Percentiles rank a stretch among this genome's conserved stretches.
Conservation (phyloP, 441 rosid species). For the Gossypium laxum region DNA sequence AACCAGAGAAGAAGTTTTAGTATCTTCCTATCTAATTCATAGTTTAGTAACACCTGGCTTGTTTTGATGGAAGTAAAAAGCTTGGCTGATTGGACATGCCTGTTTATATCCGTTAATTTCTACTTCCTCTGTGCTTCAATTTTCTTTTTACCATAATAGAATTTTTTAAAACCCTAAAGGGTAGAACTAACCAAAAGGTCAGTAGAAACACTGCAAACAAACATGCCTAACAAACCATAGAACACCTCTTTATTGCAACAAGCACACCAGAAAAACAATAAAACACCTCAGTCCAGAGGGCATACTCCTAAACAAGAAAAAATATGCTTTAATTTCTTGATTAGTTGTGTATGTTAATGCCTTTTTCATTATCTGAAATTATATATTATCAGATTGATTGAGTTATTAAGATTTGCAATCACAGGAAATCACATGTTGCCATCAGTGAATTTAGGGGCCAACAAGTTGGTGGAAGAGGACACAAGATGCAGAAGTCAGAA, state of each 20-base stretch:
- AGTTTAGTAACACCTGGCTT: background rate
- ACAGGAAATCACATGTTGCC: conserved; percentile 74
- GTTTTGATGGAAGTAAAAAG: conserved; percentile 8
- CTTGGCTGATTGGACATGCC: background rate
- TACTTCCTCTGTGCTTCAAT: background rate
- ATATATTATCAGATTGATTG: background rate
- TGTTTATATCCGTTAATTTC: background rate
- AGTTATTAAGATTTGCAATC: conserved; percentile 17
- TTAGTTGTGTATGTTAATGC: background rate
- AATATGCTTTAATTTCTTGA: no score
- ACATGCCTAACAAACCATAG: no score
- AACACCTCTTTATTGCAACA: no score
- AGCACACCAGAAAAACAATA: no score
- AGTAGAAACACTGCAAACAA: no score
- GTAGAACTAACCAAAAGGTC: no score
- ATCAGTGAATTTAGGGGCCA: conserved; percentile 55
- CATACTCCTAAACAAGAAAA: no score
- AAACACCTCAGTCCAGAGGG: no score
- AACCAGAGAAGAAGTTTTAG: background rate
- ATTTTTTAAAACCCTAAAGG: no score
- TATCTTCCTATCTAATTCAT: background rate
- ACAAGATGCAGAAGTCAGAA: conserved; percentile 26
- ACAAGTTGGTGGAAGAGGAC: conserved; percentile 25
- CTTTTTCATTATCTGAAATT: background rate
- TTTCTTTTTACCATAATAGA: background rate